These are phyloP conservation scores for Akebia trifoliata DNA, from an alignment of 164 flowering plant species.

Conservation along the genomic window DNA sequence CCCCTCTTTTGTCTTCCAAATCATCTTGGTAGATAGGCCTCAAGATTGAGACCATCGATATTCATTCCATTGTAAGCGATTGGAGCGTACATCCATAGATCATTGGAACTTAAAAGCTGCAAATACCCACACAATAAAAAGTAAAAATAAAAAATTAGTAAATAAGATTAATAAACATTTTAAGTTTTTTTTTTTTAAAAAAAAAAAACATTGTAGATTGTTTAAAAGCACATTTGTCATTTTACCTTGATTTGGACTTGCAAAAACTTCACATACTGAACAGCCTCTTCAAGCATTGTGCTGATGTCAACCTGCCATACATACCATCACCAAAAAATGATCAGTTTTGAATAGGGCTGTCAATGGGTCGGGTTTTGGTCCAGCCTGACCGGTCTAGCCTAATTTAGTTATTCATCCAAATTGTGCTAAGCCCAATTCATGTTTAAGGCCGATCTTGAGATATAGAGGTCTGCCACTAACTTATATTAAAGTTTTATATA, in stretches of 20 bases:
- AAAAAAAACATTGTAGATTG: background rate
- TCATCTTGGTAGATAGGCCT: constrained; percentile 35
- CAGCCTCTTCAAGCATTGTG: constrained; percentile 99
- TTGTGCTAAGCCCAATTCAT: no score
- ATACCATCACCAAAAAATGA: no score
- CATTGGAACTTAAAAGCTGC: constrained; percentile 93
- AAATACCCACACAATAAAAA: constrained; percentile 4
- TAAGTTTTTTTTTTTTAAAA: no score
- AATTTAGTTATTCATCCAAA: no score
- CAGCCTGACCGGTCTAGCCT: no score
- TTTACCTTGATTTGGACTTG: constrained; percentile 95
- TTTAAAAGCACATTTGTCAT: background rate
- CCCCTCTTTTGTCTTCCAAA: constrained; percentile 7
- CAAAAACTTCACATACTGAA: constrained; percentile 88
- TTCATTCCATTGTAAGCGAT: constrained; percentile 91
- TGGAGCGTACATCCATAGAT: constrained; percentile 95
- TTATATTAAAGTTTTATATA: no score
- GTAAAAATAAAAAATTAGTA: background rate
- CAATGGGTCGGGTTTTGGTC: no score
- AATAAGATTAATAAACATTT: background rate
- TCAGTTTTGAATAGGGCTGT: no score
- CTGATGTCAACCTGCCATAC: constrained; percentile 90
- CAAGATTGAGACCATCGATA: constrained; percentile 55
- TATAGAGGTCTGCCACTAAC: no score
- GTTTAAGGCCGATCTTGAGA: no score